These are phyloP conservation scores for Piper betle DNA, from an alignment of 164 flowering plant genomes.

Conservation along the genomic window DNA sequence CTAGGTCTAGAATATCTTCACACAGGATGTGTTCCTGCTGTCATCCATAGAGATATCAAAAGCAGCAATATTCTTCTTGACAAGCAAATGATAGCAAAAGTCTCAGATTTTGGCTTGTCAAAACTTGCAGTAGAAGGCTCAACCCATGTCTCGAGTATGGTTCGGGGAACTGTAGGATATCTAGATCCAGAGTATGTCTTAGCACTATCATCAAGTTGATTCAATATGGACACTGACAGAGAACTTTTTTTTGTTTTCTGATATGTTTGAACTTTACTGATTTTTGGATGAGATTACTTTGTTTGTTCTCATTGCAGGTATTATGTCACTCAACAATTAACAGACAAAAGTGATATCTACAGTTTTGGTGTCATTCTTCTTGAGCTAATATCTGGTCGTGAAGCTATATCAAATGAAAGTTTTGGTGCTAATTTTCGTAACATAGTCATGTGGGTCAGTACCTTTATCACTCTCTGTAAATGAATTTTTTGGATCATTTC, in stretches of 20 bases:
- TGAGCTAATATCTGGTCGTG: slow-evolving; percentile 89
- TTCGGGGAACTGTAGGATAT: slow-evolving; percentile 98
- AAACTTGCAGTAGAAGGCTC: slow-evolving; percentile 90
- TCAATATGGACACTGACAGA: background rate
- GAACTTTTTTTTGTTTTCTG: background rate
- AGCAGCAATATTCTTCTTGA: slow-evolving; percentile 84
- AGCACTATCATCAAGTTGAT: background rate
- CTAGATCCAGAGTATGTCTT: slow-evolving; percentile 85
- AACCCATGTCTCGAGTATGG: slow-evolving; percentile 87
- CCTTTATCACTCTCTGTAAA: background rate
- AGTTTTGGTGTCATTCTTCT: slow-evolving; percentile 98
- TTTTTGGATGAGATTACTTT: background rate
- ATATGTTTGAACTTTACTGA: background rate
- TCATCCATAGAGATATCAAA: slow-evolving; percentile 92
- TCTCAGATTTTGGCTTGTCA: slow-evolving; percentile 94
- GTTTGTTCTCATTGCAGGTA: slow-evolving; percentile 34
- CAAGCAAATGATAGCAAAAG: slow-evolving; percentile 93
- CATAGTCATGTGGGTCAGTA: slow-evolving; percentile 93
- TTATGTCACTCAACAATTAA: slow-evolving; percentile 88
- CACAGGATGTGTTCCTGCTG: slow-evolving; percentile 78
- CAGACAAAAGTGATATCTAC: slow-evolving; percentile 93
- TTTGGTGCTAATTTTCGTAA: slow-evolving; percentile 85
- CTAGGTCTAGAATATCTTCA: no score
- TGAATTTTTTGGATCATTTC: background rate
- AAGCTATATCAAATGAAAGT: slow-evolving; percentile 88